phyloP scores from a whole-genome alignment of 139 green algal species.

The Picochlorum sp. region DNA sequence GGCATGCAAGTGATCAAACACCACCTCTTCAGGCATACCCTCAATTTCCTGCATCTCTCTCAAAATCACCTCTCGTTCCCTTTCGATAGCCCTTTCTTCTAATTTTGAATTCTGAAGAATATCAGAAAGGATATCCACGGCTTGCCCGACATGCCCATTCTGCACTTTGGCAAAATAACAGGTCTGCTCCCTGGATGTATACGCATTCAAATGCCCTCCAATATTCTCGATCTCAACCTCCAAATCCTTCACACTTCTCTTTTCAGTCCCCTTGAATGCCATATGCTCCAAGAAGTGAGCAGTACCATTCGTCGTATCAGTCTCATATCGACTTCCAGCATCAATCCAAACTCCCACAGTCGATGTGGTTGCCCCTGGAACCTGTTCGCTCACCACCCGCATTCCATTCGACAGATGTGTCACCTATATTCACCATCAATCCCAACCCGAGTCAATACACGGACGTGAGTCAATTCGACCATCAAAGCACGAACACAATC shows the following conservation, averaged over 20 bases:
- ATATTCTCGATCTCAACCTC: conserved; percentile 98
- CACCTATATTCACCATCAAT: conserved; percentile 47
- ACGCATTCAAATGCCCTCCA: conserved; percentile 96
- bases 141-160: conserved; percentile 79
- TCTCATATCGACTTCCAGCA: conserved; percentile 91
- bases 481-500: neutral
- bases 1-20: conserved; percentile 99
- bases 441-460: neutral
- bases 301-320: conserved; percentile 81
- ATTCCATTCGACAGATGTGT: conserved; percentile 87
- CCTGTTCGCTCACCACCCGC: conserved; percentile 82
- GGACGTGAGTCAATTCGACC: neutral
- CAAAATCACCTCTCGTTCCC: conserved; percentile 92
- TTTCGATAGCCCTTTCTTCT: conserved; percentile 74
- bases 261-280: conserved; percentile 97
- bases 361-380: conserved; percentile 76
- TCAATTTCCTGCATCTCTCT: conserved; percentile 90
- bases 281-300: conserved; percentile 99
- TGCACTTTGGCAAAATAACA: conserved; percentile 81
- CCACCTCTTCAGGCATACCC: conserved; percentile 69
- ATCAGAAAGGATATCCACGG: conserved; percentile 90
- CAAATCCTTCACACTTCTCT: conserved; percentile 66
- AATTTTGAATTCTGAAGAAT: conserved; percentile 94
- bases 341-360: conserved; percentile 98
- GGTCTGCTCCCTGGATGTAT: conserved; percentile 94